Conservation (phyloP, 352 stramenopile species). For the Thalassiosira sp. region DNA sequence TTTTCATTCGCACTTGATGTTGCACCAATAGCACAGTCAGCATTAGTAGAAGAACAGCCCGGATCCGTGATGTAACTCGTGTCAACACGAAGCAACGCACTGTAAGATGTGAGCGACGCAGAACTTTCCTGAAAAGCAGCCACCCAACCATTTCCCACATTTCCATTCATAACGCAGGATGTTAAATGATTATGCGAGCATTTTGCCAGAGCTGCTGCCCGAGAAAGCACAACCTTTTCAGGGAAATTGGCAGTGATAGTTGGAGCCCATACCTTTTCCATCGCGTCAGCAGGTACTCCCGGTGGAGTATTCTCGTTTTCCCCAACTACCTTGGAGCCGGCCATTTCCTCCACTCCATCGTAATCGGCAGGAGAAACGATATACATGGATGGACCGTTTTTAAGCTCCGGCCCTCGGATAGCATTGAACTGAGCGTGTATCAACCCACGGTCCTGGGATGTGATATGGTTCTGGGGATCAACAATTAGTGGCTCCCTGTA, state of each 20-base stretch:
- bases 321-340: conserved; percentile 30
- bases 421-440: conserved; percentile 66
- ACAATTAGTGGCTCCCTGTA: conserved; percentile 72
- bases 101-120: conserved; percentile 70
- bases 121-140: conserved; percentile 71
- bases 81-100: conserved; percentile 69
- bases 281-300: background rate
- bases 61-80: conserved; percentile 58
- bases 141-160: conserved; percentile 42
- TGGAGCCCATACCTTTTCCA: conserved; percentile 38
- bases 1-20: conserved; percentile 4
- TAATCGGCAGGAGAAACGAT: conserved; percentile 74
- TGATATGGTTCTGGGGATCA: conserved; percentile 74
- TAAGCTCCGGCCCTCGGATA: conserved; percentile 48
- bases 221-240: conserved; percentile 69
- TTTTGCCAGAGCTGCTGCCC: conserved; percentile 62
- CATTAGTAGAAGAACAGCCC: conserved; percentile 62
- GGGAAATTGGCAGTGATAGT: conserved; percentile 51
- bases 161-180: conserved; percentile 37
- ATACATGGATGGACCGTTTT: conserved; percentile 72
- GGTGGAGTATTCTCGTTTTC: conserved; percentile 7
- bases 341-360: conserved; percentile 43
- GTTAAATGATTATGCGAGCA: conserved; percentile 65
- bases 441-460: conserved; percentile 45
- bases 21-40: conserved; percentile 13